Evolutionary conservation across 2,329 filamentous ascomycete species (phyloP), one percentile per base, ranked within the genome.

Genomic region (Fusarium sp.): DNA sequence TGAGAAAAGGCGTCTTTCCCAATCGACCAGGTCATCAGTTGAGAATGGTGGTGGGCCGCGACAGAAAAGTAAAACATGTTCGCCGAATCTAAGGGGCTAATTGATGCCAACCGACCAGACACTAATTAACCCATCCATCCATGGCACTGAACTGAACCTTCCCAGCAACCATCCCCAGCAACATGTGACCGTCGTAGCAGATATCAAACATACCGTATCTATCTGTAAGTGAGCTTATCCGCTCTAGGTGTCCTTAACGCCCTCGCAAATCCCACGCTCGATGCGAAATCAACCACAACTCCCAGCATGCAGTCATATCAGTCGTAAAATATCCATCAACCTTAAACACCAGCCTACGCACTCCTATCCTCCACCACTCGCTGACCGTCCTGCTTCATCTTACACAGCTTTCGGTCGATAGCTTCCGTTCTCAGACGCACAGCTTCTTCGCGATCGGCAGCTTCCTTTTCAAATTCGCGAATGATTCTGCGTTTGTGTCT

Each of bases 1-100:
- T 92, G 62, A 83, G 89, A 61, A 75, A 78, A 25, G 90, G 90
- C 1, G 80, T 89, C 29, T 86, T 91, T 65, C 61, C 77, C 1
- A 77, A 82, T 16, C 83, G 81, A 73, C 77, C 82, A 25, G 83
- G 83, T 6, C 81, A 83, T 67, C 89, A 92, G 76, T 79, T 92
- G 69, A 81, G 88, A 59, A 77, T 92, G 53, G 80, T 90, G 9
- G 86, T 92, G 2, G 84, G 85, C 42, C 83, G 83, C 69, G 84
- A 90, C 70, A 83, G 90, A 71, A 86, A 81, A 66, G 88, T 91
- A 18, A 84, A 85, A 75, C 79, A 89, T 70, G 84, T 84, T 16
- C 74, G 86, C 63, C 78, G 83, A 36, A 83, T 90, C 50, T 80
- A 54, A 66, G 53, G 61, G 33, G 27, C 51, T 25, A 55, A 58